phyloP scores from a whole-genome alignment of 495 filamentous ascomycete genomes.

The Echria macrotheca region DNA sequence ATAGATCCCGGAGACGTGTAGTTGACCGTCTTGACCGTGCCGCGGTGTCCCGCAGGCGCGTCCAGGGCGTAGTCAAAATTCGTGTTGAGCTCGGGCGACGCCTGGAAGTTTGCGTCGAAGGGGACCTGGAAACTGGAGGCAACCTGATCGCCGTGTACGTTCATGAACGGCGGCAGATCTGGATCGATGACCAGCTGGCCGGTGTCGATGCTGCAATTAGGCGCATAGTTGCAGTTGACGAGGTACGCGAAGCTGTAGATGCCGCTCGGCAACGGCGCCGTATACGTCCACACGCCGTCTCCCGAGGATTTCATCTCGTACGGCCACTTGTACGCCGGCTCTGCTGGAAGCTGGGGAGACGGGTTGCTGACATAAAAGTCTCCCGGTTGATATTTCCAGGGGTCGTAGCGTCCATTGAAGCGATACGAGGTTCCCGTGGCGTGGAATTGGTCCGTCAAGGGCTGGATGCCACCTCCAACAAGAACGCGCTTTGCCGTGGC shows the following conservation, averaged over 20 bases:
- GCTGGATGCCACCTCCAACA: conserved; percentile 26
- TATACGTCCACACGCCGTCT: conserved; percentile 28
- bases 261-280: conserved; percentile 26
- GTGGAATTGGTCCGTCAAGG: conserved; percentile 29
- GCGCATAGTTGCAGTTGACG: conserved; percentile 27
- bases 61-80: conserved; percentile 31
- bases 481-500: conserved; percentile 24
- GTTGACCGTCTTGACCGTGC: conserved; percentile 26
- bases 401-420: conserved; percentile 22
- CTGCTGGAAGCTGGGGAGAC: conserved; percentile 12
- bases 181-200: conserved; percentile 31
- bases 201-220: conserved; percentile 29
- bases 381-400: conserved; percentile 26
- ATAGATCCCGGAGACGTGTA: conserved; percentile 30
- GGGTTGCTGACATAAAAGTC: conserved; percentile 27
- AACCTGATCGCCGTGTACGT: conserved; percentile 27
- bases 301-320: conserved; percentile 26
- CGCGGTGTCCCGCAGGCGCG: conserved; percentile 17
- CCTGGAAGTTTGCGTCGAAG: conserved; percentile 25
- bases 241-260: conserved; percentile 29
- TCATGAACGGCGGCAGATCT: conserved; percentile 26
- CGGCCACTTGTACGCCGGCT: conserved; percentile 24
- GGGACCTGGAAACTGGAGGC: conserved; percentile 34
- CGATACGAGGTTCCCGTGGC: conserved; percentile 20
- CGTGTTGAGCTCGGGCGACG: conserved; percentile 25